A percentile compares a stretch with the other conserved stretches of the same genome.
Conservation (phyloP, 805 yeast genomes). For the Spathaspora girioi region DNA sequence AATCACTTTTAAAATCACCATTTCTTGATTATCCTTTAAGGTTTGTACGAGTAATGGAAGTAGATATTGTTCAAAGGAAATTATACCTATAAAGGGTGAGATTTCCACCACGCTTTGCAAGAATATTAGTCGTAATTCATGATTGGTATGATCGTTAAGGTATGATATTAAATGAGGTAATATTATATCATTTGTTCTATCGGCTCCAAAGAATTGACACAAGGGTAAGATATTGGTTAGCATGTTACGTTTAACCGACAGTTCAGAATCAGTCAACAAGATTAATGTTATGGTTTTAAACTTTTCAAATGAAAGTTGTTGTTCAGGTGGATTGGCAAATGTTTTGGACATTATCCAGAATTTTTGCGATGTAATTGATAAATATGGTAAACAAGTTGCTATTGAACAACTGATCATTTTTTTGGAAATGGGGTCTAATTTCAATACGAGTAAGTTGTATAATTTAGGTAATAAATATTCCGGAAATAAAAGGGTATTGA, state of each 20-base stretch:
- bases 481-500: slow-evolving; percentile 72
- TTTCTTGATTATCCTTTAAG: slow-evolving; percentile 76
- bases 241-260: slow-evolving; percentile 66
- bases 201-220: slow-evolving; percentile 80
- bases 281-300: slow-evolving; percentile 65
- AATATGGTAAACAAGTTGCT: slow-evolving; percentile 68
- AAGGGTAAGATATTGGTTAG: slow-evolving; percentile 70
- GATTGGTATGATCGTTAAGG: slow-evolving; percentile 66
- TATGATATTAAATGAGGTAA: slow-evolving; percentile 90
- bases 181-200: slow-evolving; percentile 82
- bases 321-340: slow-evolving; percentile 28
- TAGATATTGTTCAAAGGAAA: slow-evolving; percentile 82
- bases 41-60: slow-evolving; percentile 83
- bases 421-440: slow-evolving; percentile 14
- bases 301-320: slow-evolving; percentile 39
- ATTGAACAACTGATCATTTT: slow-evolving; percentile 23
- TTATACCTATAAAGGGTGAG: slow-evolving; percentile 76
- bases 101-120: slow-evolving; percentile 69
- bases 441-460: slow-evolving; percentile 18
- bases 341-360: slow-evolving; percentile 62
- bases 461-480: slow-evolving; percentile 81
- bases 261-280: slow-evolving; percentile 65
- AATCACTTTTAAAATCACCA: slow-evolving; percentile 70
- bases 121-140: slow-evolving; percentile 64
- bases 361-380: slow-evolving; percentile 62